Evolutionary conservation across 1,284 basidiomycete genomes (phyloP).

Genomic region (Sparassis latifolia): DNA sequence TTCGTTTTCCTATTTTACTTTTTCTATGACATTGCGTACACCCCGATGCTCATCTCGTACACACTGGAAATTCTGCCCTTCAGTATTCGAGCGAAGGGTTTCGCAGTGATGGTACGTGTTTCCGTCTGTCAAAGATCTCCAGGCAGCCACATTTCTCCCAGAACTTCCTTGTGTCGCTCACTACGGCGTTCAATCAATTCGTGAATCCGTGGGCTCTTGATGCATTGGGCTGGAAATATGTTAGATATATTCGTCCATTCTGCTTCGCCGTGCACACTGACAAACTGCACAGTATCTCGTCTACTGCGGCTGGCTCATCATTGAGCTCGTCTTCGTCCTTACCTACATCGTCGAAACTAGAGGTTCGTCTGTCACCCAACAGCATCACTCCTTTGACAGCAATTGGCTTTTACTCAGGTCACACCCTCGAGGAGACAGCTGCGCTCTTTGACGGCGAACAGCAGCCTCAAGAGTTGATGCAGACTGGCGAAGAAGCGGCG

Average conservation of each 20-base stretch:
- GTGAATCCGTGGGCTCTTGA: conserved; percentile 66
- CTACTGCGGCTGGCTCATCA: conserved; percentile 53
- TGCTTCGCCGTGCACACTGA: neutral
- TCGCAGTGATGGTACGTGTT: conserved; percentile 51
- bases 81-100: conserved; percentile 61
- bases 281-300: conserved; percentile 38
- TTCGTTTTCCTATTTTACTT: conserved; percentile 67
- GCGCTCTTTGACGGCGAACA: conserved; percentile 56
- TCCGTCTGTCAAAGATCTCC: neutral
- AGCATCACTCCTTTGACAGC: neutral
- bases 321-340: conserved; percentile 54
- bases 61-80: conserved; percentile 66
- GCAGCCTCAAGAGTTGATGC: conserved; percentile 35
- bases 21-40: conserved; percentile 65
- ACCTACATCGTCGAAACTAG: conserved; percentile 53
- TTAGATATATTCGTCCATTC: conserved; percentile 15
- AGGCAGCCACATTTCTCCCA: conserved; percentile 14
- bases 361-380: conserved; percentile 8
- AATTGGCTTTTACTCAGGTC: conserved; percentile 28
- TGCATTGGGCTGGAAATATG: conserved; percentile 64
- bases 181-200: conserved; percentile 65
- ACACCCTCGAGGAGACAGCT: conserved; percentile 63
- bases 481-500: conserved; percentile 45
- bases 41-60: conserved; percentile 57
- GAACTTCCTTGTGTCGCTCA: conserved; percentile 53